Evolutionary conservation across 441 rosid genomes (phyloP).

Genomic region (Gossypium lobatum): DNA sequence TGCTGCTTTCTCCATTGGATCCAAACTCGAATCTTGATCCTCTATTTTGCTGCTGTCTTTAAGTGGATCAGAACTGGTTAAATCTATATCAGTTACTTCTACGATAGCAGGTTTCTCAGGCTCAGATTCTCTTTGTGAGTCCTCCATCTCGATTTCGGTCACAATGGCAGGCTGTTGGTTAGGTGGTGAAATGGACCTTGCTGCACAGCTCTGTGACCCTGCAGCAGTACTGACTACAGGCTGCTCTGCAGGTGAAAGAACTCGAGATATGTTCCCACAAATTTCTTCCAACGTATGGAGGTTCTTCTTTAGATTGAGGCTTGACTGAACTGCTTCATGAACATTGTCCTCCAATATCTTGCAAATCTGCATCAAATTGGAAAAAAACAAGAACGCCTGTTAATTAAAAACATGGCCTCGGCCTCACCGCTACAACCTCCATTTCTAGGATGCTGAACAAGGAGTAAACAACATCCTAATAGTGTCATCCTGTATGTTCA

Average conservation of each 20-base stretch:
- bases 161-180: conserved; percentile 12
- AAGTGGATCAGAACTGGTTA: not conserved
- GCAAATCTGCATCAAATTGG: conserved; percentile 50
- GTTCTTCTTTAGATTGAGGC: conserved; percentile 40
- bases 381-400: not conserved
- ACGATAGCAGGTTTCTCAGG: not conserved
- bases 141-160: not conserved
- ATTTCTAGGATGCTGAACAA: not conserved
- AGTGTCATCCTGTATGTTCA: not conserved
- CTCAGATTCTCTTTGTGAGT: not conserved
- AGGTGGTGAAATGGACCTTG: conserved; percentile 14
- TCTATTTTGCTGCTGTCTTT: not conserved
- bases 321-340: conserved; percentile 36
- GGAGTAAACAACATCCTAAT: not conserved
- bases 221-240: conserved; percentile 7
- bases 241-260: conserved; percentile 26
- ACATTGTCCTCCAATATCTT: conserved; percentile 42
- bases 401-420: not conserved
- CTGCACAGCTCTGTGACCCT: conserved; percentile 13
- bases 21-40: not conserved
- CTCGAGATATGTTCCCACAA: conserved; percentile 30
- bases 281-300: conserved; percentile 46
- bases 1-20: not conserved
- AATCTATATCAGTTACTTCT: not conserved
- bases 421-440: not conserved